Evolutionary conservation across 805 yeast genomes (phyloP).

Genomic region (Metschnikowia colocasiae): DNA sequence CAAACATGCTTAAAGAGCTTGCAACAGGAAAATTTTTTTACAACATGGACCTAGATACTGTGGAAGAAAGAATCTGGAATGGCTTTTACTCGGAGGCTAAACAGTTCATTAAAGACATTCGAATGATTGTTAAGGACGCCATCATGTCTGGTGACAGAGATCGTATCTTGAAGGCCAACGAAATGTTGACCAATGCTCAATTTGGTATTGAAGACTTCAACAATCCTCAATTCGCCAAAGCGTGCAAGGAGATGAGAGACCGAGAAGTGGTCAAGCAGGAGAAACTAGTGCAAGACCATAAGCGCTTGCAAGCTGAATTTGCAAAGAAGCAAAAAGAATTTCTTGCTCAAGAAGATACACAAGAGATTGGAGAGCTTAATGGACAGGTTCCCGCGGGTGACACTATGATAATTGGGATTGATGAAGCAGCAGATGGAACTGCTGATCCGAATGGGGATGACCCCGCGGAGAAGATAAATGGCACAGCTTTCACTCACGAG

Average conservation of each 20-base stretch:
- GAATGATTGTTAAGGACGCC: constrained; percentile 78
- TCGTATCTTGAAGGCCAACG: constrained; percentile 74
- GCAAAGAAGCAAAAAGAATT: constrained; percentile 15
- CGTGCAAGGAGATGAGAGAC: constrained; percentile 68
- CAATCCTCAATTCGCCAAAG: constrained; percentile 63
- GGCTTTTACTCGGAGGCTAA: constrained; percentile 92
- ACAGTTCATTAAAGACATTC: constrained; percentile 82
- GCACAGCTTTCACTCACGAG: not conserved
- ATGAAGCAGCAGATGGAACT: not conserved
- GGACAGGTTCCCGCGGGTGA: not conserved
- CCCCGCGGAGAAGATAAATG: not conserved
- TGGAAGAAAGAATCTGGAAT: constrained; percentile 95
- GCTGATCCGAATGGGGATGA: not conserved
- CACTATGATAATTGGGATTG: not conserved
- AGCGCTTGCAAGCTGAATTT: constrained; percentile 25
- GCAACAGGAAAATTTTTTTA: constrained; percentile 66
- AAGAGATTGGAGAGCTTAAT: not conserved
- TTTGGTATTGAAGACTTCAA: constrained; percentile 91
- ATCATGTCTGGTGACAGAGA: constrained; percentile 77
- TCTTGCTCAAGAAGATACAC: not conserved
- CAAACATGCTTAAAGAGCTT: constrained; percentile 77
- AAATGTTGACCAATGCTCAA: constrained; percentile 94
- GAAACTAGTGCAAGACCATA: constrained; percentile 38
- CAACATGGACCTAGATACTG: constrained; percentile 90
- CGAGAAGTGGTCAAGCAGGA: constrained; percentile 60